Conservation (phyloP, 2,329 filamentous ascomycete species). For the Coleophoma eucalyptorum region DNA sequence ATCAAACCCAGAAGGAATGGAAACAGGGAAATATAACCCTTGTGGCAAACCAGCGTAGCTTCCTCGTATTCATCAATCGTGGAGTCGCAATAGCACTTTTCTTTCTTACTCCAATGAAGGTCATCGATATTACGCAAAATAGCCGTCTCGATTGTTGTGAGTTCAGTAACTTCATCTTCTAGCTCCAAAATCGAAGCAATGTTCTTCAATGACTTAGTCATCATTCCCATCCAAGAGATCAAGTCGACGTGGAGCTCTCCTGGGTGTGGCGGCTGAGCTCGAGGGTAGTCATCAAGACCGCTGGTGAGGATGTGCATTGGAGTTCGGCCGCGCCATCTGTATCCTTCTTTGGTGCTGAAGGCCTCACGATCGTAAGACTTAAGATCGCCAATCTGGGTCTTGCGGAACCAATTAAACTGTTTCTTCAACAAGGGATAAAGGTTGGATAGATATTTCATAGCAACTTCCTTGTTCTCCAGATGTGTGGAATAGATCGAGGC, state of each 20-base stretch:
- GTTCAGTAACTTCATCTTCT: conserved; percentile 70
- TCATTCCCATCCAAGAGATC: conserved; percentile 96
- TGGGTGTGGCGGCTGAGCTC: conserved; percentile 88
- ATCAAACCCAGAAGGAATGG: conserved; percentile 86
- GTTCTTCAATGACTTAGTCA: conserved; percentile 79
- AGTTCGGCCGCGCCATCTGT: conserved; percentile 91
- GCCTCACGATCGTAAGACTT: conserved; percentile 88
- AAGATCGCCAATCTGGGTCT: conserved; percentile 85
- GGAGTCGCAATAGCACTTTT: conserved; percentile 86
- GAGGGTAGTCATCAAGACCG: conserved; percentile 93
- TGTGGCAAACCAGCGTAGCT: conserved; percentile 85
- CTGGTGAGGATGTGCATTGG: conserved; percentile 86
- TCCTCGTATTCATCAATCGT: conserved; percentile 96
- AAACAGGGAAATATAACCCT: conserved; percentile 91
- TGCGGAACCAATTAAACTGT: conserved; percentile 93
- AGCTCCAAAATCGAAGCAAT: conserved; percentile 75
- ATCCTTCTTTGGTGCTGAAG: conserved; percentile 85
- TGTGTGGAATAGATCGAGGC: conserved; percentile 58
- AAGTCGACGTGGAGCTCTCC: conserved; percentile 94
- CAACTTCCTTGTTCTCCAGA: conserved; percentile 63
- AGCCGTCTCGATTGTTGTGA: conserved; percentile 67
- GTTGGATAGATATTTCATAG: conserved; percentile 66
- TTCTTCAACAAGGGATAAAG: conserved; percentile 84
- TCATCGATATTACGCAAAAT: conserved; percentile 86
- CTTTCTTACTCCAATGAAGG: conserved; percentile 83